Conservation (phyloP, 805 yeast species). For the Metschnikowia lachancei region DNA sequence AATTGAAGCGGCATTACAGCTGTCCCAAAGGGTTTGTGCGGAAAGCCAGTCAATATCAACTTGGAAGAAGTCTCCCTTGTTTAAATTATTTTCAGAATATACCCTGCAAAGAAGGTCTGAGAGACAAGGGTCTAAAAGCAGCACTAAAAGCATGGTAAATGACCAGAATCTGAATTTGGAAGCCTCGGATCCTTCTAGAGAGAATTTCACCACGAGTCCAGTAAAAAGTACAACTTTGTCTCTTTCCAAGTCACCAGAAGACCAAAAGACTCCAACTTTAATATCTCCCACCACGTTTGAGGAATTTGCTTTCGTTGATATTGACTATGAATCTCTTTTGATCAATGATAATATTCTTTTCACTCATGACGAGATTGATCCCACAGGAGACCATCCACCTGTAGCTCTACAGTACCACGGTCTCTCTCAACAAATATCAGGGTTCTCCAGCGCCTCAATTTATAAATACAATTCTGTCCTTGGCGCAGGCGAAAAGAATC, state of each 20-base stretch:
- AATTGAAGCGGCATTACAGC: neutral
- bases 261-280: neutral
- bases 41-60: neutral
- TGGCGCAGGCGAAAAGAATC: constrained; percentile 13
- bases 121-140: neutral
- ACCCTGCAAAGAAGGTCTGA: neutral
- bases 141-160: neutral
- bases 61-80: neutral
- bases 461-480: constrained; percentile 18
- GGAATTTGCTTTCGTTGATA: constrained; percentile 5
- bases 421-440: constrained; percentile 21
- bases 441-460: constrained; percentile 21
- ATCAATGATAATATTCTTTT: constrained; percentile 21
- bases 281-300: neutral
- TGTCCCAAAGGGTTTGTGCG: neutral
- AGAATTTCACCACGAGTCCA: neutral
- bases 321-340: constrained; percentile 5
- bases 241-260: neutral
- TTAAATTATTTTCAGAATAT: neutral
- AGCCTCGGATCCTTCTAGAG: neutral
- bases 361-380: constrained; percentile 17
- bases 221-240: neutral
- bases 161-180: neutral
- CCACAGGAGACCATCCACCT: constrained; percentile 17
- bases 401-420: constrained; percentile 24